Conservation (phyloP, 148 eudicot species). For the Silene latifolia region DNA sequence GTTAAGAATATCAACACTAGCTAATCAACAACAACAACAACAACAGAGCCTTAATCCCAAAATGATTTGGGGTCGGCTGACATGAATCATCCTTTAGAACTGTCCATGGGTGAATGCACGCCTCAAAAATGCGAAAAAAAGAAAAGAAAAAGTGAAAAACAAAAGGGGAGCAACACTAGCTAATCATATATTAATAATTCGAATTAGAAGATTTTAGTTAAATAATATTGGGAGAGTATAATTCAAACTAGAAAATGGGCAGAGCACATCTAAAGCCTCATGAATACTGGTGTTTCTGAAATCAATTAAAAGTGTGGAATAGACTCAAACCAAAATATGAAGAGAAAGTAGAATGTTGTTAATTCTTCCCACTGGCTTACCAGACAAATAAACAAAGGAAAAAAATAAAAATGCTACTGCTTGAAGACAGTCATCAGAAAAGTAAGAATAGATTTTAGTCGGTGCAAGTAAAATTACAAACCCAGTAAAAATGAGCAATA, state of each 20-base stretch:
- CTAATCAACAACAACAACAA: no score
- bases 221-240: neutral
- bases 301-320: neutral
- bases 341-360: neutral
- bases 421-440: neutral
- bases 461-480: neutral
- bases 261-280: neutral
- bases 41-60: no score
- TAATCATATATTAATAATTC: neutral
- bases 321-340: neutral
- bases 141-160: no score
- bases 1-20: constrained; percentile 4
- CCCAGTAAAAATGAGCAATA: neutral
- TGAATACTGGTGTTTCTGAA: neutral
- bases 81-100: no score
- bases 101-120: no score
- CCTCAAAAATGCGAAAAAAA: no score
- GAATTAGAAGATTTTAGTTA: neutral
- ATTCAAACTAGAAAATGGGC: neutral
- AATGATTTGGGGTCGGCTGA: no score
- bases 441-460: neutral
- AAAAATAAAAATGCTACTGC: neutral
- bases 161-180: neutral
- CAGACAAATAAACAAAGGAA: neutral
- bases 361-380: no score